Evolutionary conservation across 1,139 yeast genomes (phyloP).

Genomic region (Suhomyces panamericanus): DNA sequence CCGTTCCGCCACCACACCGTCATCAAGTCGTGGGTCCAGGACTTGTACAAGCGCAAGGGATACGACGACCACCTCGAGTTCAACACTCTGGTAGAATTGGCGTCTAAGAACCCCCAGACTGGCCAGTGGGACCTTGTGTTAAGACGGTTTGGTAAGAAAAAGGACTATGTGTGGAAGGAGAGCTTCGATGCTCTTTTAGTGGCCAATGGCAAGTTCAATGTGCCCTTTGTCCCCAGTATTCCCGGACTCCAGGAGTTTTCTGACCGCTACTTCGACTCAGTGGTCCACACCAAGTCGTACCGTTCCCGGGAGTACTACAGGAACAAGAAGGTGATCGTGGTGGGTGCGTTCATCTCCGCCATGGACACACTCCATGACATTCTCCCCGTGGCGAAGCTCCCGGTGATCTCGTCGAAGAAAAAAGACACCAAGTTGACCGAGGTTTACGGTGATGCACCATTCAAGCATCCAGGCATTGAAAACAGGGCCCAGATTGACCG

Average conservation of each 20-base stretch:
- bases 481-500: conserved; percentile 16
- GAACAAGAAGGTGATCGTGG: conserved; percentile 41
- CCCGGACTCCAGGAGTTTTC: conserved; percentile 45
- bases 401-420: conserved; percentile 22
- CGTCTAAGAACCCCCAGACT: conserved; percentile 12
- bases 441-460: conserved; percentile 15
- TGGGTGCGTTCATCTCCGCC: conserved; percentile 32
- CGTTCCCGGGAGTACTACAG: conserved; percentile 24
- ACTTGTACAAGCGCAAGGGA: conserved; percentile 20
- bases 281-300: conserved; percentile 18
- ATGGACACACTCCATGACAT: conserved; percentile 19
- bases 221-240: conserved; percentile 46
- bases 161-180: conserved; percentile 18
- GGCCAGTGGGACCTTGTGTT: conserved; percentile 21
- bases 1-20: conserved; percentile 17
- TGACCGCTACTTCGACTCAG: conserved; percentile 20
- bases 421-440: conserved; percentile 10
- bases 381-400: conserved; percentile 14
- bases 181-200: conserved; percentile 45
- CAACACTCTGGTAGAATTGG: conserved; percentile 17
- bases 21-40: conserved; percentile 19
- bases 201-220: conserved; percentile 51
- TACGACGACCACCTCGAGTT: conserved; percentile 23
- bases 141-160: conserved; percentile 12
- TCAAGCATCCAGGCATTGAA: conserved; percentile 20